Evolutionary conservation across 2,329 filamentous ascomycete genomes (phyloP).

Genomic region (Lizonia empirigonia): DNA sequence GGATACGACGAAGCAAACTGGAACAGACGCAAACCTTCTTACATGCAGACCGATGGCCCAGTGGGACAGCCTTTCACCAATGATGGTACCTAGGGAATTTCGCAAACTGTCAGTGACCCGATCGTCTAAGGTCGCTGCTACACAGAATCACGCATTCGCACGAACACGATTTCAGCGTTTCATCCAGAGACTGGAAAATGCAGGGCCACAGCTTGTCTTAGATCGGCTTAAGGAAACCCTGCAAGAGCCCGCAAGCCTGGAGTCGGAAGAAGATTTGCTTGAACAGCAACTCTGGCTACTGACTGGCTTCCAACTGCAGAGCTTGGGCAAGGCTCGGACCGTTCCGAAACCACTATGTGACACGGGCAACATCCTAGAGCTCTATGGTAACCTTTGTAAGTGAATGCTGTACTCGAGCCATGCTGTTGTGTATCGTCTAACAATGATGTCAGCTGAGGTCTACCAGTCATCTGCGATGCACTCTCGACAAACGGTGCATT

Average conservation of each 20-base stretch:
- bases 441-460: constrained; percentile 47
- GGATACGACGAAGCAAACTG: constrained; percentile 10
- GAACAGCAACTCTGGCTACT: constrained; percentile 68
- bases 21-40: constrained; percentile 20
- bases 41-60: constrained; percentile 40
- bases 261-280: constrained; percentile 55
- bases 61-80: constrained; percentile 43
- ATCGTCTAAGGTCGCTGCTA: constrained; percentile 23
- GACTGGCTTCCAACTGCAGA: constrained; percentile 57
- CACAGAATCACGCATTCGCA: constrained; percentile 31
- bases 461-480: constrained; percentile 54
- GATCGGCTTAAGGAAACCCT: constrained; percentile 60
- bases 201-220: constrained; percentile 59
- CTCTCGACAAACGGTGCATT: constrained; percentile 45
- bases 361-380: constrained; percentile 45
- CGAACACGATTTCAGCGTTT: constrained; percentile 58
- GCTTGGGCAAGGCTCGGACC: constrained; percentile 29
- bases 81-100: constrained; percentile 24
- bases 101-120: constrained; percentile 22
- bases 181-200: constrained; percentile 61
- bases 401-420: constrained; percentile 23
- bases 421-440: constrained; percentile 36
- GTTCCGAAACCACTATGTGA: constrained; percentile 34
- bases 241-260: constrained; percentile 47
- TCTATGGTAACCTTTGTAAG: constrained; percentile 50